Evolutionary conservation across 305 asterid species (phyloP).

Genomic region (Ruellia speciosa): DNA sequence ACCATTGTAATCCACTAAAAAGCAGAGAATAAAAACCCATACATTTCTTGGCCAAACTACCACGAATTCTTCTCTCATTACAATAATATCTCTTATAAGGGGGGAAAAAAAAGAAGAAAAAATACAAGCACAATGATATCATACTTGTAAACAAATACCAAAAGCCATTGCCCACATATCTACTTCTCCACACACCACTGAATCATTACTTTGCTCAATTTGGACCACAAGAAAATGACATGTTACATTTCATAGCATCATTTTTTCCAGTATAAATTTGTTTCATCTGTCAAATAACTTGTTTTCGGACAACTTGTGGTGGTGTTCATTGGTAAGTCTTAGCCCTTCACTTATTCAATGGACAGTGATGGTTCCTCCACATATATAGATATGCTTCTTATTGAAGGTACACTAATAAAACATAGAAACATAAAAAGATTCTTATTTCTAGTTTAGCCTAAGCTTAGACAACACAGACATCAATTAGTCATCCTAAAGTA

Average conservation of each 20-base stretch:
- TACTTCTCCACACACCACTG: neutral
- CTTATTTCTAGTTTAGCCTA: slow-evolving; percentile 12
- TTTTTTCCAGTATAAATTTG: neutral
- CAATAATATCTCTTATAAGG: neutral
- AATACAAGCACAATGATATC: neutral
- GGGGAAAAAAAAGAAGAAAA: no score
- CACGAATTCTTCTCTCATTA: neutral
- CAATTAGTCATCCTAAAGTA: slow-evolving; percentile 4
- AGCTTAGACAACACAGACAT: slow-evolving; percentile 7
- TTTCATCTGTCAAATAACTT: neutral
- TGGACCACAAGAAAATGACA: slow-evolving; percentile 5
- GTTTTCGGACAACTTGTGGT: neutral
- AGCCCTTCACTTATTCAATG: neutral
- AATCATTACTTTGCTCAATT: neutral
- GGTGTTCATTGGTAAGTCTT: neutral
- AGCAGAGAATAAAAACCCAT: no score
- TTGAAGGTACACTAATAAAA: slow-evolving; percentile 14
- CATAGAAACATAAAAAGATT: slow-evolving; percentile 1
- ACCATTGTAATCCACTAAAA: no score
- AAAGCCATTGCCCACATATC: neutral
- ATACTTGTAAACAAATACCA: neutral
- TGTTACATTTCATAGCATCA: neutral
- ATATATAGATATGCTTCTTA: slow-evolving; percentile 11
- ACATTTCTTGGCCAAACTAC: no score
- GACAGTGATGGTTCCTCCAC: slow-evolving; percentile 14